Evolutionary conservation across 768 basidiomycete genomes (phyloP), one percentile per base, ranked within the genome.

Genomic region (Lactarius indigo): DNA sequence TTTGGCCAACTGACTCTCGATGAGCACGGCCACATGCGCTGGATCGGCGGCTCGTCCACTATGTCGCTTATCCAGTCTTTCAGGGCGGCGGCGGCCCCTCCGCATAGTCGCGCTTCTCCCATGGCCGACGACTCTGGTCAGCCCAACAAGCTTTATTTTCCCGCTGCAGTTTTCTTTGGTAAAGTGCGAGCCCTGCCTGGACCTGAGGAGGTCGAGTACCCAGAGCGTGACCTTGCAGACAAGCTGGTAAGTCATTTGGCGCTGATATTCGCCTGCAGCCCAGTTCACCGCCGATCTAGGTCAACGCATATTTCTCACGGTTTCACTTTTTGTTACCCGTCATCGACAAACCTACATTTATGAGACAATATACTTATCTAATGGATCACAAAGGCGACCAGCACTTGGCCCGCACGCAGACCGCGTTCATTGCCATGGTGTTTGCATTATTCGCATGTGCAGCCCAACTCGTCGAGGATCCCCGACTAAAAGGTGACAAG

Each of bases 391-490:
- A 80, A 47, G 74, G 80, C 63, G 85, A 92, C 68, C 75, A 77
- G 17, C 71, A 77, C 42, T 76, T 87, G 57, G 81, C 84, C 59
- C 83, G 87, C 52, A 76, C 79, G 8, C 85, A 94, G 69, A 84
- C 89, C 0, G 84, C 91, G 5, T 96, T 96, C 78, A 80, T 92
- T 20, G 86, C 91, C 15, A 83, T 94, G 39, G 78, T 94, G 42
- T 96, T 95, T 73, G 87, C 92, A n/a, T 83, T 95, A 31, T 96
- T 95, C 74, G 91, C 94, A n/a, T 90, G 92, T 69, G 86, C 92
- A 7, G 91, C 93, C 31, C 85, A 87, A 71, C 82, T 94, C 44
- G 84, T 94, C 18, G 84, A 89, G 59, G 93, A 94, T 74, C 79
- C 84, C 28, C 87, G 92, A 59, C 76, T 92, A 58, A 79, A 78